Evolutionary conservation across 202 grass and related monocot genomes (phyloP).

Genomic region (Musa balbisiana): DNA sequence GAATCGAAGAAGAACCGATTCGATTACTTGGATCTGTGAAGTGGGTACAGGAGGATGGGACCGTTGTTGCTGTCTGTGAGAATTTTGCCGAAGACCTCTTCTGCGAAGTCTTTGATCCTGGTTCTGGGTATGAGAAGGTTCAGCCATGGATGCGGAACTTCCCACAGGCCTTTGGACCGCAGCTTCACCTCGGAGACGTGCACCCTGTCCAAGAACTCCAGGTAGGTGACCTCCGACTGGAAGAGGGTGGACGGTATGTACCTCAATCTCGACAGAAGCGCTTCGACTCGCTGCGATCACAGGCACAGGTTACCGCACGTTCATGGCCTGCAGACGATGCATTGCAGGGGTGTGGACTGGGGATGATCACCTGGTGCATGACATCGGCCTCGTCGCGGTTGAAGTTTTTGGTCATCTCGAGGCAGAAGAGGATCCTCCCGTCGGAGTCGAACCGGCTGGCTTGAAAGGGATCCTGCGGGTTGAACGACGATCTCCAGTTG

Average conservation of each 20-base stretch:
- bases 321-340: neutral
- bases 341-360: constrained; percentile 4
- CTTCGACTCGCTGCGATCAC: constrained; percentile 47
- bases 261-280: constrained; percentile 53
- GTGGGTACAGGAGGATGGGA: constrained; percentile 86
- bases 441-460: constrained; percentile 71
- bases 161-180: constrained; percentile 78
- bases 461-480: constrained; percentile 59
- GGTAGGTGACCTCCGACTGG: constrained; percentile 67
- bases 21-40: constrained; percentile 73
- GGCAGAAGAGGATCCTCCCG: constrained; percentile 63
- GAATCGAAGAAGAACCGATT: neutral
- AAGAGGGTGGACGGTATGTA: constrained; percentile 72
- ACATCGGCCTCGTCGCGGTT: constrained; percentile 30
- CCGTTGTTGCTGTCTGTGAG: constrained; percentile 72
- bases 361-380: constrained; percentile 47
- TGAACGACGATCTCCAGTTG: constrained; percentile 89
- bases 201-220: constrained; percentile 86
- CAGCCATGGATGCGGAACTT: constrained; percentile 87
- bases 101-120: constrained; percentile 53
- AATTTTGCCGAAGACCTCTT: constrained; percentile 79
- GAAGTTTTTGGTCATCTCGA: constrained; percentile 91
- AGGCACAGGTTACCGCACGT: neutral
- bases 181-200: constrained; percentile 69
- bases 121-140: constrained; percentile 79